A percentile compares a stretch with the other conserved stretches of the same genome.
These are phyloP conservation scores for Aphanomyces astaci DNA, from an alignment of 352 stramenopile species.

Conservation along the genomic window DNA sequence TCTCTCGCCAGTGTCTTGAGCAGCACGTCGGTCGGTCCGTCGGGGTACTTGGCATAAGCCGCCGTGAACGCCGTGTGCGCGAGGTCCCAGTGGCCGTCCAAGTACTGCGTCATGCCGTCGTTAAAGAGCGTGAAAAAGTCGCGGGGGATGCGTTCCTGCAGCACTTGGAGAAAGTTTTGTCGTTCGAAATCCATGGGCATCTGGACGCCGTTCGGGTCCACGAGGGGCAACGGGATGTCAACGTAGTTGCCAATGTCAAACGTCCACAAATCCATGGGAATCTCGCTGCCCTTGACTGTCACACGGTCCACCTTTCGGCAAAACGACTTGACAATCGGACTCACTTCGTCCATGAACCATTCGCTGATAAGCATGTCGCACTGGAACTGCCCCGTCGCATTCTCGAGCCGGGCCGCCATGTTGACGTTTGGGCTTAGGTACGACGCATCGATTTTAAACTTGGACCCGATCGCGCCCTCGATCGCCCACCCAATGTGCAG, in stretches of 20 bases:
- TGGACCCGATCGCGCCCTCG: conserved; percentile 95
- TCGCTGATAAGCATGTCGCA: conserved; percentile 92
- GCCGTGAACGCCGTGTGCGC: conserved; percentile 73
- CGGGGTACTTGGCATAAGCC: conserved; percentile 88
- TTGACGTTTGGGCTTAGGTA: conserved; percentile 98
- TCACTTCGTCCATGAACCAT: conserved; percentile 92
- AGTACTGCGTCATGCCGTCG: conserved; percentile 88
- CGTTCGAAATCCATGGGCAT: conserved; percentile 75
- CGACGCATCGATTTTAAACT: conserved; percentile 98
- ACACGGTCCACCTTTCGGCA: conserved; percentile 94
- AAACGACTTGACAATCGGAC: conserved; percentile 63
- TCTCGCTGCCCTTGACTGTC: conserved; percentile 94
- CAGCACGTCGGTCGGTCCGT: conserved; percentile 86
- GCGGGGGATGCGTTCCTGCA: conserved; percentile 70
- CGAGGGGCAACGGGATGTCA: conserved; percentile 41
- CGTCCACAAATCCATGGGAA: conserved; percentile 91
- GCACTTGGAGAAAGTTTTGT: conserved; percentile 56
- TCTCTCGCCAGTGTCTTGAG: conserved; percentile 86
- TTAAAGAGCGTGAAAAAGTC: conserved; percentile 90
- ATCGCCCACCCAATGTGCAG: conserved; percentile 98
- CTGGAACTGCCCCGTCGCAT: conserved; percentile 93
- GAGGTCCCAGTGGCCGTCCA: conserved; percentile 87
- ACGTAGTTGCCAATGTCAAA: conserved; percentile 88
- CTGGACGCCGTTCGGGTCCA: conserved; percentile 52
- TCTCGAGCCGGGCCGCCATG: conserved; percentile 94